A percentile compares a stretch with the other conserved stretches of the same genome.
Evolutionary conservation across 805 yeast genomes (phyloP).

Genomic region (Nakazawaea wickerhamii): DNA sequence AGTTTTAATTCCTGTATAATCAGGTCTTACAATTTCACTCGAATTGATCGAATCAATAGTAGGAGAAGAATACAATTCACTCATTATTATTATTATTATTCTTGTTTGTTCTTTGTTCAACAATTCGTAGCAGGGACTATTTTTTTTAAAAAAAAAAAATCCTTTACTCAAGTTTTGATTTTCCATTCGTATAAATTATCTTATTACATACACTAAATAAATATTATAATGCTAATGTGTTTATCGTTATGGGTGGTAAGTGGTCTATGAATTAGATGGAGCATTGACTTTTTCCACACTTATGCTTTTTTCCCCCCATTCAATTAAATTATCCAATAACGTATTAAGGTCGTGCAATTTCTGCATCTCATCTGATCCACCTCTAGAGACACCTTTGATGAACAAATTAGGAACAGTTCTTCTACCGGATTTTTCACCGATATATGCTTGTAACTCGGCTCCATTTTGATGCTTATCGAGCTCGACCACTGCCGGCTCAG

Average conservation of each 20-base stretch:
- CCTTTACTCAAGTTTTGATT: too few species aligned
- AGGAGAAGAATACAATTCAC: conserved; percentile 13
- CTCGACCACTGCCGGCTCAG: conserved; percentile 71
- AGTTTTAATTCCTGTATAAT: conserved; percentile 19
- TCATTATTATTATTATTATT: neutral
- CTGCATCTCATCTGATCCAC: conserved; percentile 83
- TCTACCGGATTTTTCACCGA: conserved; percentile 68
- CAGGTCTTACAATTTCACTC: conserved; percentile 18
- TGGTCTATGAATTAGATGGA: conserved; percentile 43
- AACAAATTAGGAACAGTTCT: conserved; percentile 87
- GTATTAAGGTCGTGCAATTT: conserved; percentile 52
- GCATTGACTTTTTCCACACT: conserved; percentile 44
- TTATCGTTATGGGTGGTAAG: neutral
- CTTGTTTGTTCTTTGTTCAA: neutral
- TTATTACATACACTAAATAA: too few species aligned
- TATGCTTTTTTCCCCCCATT: conserved; percentile 59
- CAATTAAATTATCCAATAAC: conserved; percentile 44
- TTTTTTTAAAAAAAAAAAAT: too few species aligned
- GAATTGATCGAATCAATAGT: conserved; percentile 23
- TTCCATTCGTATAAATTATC: too few species aligned
- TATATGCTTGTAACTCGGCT: conserved; percentile 62
- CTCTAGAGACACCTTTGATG: conserved; percentile 68
- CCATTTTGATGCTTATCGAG: conserved; percentile 80
- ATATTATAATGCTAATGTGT: too few species aligned
- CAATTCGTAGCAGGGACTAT: neutral